Evolutionary conservation across 2,329 filamentous ascomycete species (phyloP).

Genomic region (Penicillium sp.): DNA sequence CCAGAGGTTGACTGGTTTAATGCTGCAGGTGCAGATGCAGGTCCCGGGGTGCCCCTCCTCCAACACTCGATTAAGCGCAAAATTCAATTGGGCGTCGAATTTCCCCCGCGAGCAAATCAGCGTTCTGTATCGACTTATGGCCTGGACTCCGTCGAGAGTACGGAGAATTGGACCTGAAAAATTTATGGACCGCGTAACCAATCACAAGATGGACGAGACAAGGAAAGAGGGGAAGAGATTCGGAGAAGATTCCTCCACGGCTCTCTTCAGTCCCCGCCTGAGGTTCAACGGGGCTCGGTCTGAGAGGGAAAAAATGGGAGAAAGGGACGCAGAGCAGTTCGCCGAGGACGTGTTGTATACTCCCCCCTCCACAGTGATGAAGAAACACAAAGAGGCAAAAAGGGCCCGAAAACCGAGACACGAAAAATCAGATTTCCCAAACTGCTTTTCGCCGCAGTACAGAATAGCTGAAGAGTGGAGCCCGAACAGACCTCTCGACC

Average conservation of each 20-base stretch:
- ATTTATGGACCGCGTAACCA: conserved; percentile 1
- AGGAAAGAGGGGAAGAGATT: not conserved
- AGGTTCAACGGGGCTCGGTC: not conserved
- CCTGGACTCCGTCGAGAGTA: conserved; percentile 1
- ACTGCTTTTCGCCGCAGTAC: not conserved
- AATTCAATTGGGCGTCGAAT: conserved; percentile 17
- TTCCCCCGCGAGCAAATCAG: conserved; percentile 15
- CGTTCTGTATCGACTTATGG: not conserved
- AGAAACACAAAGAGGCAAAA: not conserved
- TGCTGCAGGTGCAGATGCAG: conserved; percentile 32
- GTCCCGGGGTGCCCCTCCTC: conserved; percentile 28
- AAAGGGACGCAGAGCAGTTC: not conserved
- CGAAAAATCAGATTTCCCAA: not conserved
- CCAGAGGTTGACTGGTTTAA: conserved; percentile 19
- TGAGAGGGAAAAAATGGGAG: not conserved
- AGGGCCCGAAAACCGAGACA: not conserved
- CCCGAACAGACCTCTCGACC: conserved; percentile 2
- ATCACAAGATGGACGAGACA: not conserved
- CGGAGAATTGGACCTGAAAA: conserved; percentile 3
- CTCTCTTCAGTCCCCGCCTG: not conserved
- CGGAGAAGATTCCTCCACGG: not conserved
- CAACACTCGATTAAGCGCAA: conserved; percentile 3
- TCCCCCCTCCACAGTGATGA: not conserved
- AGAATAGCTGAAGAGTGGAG: conserved; percentile 16
- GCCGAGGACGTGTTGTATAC: not conserved